These are phyloP conservation scores for Boletus barrowsii DNA, from an alignment of 768 basidiomycete species.

Conservation along the genomic window DNA sequence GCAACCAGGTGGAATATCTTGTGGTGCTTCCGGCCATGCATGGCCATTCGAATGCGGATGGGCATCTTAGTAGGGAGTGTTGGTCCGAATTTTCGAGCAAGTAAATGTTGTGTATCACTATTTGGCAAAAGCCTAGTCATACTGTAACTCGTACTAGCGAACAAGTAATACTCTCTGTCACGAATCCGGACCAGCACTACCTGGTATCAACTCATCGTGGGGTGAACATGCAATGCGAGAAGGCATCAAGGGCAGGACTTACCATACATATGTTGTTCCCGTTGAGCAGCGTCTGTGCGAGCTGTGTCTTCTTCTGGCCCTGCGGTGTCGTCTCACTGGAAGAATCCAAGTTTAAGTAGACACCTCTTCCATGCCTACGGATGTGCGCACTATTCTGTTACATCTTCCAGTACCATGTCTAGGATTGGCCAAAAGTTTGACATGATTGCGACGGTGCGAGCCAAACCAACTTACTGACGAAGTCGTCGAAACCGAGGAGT, in stretches of 20 bases:
- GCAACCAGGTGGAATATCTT: constrained; percentile 86
- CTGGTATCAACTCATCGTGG: constrained; percentile 56
- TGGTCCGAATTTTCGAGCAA: neutral
- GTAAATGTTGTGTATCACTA: constrained; percentile 18
- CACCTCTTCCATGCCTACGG: neutral
- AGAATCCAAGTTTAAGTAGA: neutral
- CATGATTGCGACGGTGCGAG: neutral
- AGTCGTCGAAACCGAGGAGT: constrained; percentile 95
- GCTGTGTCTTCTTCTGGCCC: constrained; percentile 74
- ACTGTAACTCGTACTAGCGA: neutral
- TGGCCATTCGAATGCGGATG: constrained; percentile 79
- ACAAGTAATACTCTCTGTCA: neutral
- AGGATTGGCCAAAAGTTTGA: neutral
- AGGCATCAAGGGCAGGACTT: constrained; percentile 22
- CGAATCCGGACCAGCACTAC: constrained; percentile 63
- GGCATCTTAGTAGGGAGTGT: constrained; percentile 49
- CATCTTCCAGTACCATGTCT: constrained; percentile 97
- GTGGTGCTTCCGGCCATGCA: constrained; percentile 73
- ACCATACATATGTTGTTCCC: constrained; percentile 98
- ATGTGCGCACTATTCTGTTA: constrained; percentile 83
- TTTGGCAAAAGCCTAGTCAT: constrained; percentile 21
- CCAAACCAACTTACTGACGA: constrained; percentile 80
- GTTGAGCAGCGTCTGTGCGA: constrained; percentile 87
- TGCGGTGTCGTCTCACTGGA: constrained; percentile 81
- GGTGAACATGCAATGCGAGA: constrained; percentile 3